phyloP scores from a whole-genome alignment of 169 alveolate genomes.

The Cryptosporidium viatorum region DNA sequence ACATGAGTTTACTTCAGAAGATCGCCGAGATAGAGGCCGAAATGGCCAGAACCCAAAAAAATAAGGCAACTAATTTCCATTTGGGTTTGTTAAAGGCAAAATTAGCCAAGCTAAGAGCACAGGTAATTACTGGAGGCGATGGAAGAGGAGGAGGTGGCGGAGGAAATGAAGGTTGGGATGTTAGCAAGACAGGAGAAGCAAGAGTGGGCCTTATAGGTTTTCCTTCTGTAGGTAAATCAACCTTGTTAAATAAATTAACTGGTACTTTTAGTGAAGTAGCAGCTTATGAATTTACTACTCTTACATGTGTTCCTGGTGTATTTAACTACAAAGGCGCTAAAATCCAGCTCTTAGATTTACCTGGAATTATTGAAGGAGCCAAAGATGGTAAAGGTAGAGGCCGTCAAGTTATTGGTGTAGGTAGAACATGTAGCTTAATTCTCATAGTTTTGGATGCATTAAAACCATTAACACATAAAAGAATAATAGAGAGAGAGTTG shows the following conservation, averaged over 20 bases:
- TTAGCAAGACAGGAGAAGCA: constrained; percentile 97
- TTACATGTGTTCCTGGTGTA: constrained; percentile 99
- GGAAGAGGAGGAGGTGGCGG: constrained; percentile 88
- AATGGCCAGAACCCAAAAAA: constrained; percentile 98
- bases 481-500: constrained; percentile 92
- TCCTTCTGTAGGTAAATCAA: constrained; percentile 99
- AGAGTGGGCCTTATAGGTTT: constrained; percentile 99
- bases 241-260: constrained; percentile 95
- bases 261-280: constrained; percentile 97
- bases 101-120: constrained; percentile 94
- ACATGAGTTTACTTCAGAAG: constrained; percentile 90
- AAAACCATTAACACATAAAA: constrained; percentile 93
- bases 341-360: constrained; percentile 95
- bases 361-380: constrained; percentile 98
- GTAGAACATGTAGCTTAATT: constrained; percentile 94
- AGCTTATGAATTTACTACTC: constrained; percentile 98
- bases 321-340: constrained; percentile 93
- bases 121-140: constrained; percentile 89
- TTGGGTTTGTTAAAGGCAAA: constrained; percentile 97
- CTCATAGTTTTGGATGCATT: constrained; percentile 94
- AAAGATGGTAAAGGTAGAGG: constrained; percentile 99
- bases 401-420: constrained; percentile 98
- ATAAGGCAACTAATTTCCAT: constrained; percentile 97
- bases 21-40: constrained; percentile 98
- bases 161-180: constrained; percentile 93